Percentiles rank a stretch among this genome's conserved stretches.
Conservation (phyloP, 768 basidiomycete species). For the Podaxis sp. region DNA sequence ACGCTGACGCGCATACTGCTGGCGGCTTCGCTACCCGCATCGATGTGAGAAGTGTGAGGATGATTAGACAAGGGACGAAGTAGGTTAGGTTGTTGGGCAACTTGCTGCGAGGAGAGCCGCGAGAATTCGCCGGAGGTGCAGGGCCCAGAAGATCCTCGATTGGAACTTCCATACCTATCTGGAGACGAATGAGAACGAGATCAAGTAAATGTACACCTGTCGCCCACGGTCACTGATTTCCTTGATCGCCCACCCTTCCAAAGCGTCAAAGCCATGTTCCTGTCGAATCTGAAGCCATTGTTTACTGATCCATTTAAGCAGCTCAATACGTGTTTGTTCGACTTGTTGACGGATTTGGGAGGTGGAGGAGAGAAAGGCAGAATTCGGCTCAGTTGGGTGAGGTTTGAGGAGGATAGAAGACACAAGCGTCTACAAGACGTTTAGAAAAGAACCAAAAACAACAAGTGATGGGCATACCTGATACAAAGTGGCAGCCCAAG, state of each 20-base stretch:
- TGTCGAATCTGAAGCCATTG: conserved; percentile 77
- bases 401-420: conserved; percentile 70
- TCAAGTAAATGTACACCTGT: not conserved
- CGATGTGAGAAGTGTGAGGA: conserved; percentile 33
- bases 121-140: conserved; percentile 22
- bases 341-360: conserved; percentile 72
- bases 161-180: conserved; percentile 85
- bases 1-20: conserved; percentile 48
- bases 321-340: conserved; percentile 66
- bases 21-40: conserved; percentile 41
- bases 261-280: conserved; percentile 73
- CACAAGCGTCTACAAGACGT: conserved; percentile 57
- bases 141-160: conserved; percentile 69
- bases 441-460: not conserved
- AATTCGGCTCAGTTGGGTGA: conserved; percentile 54
- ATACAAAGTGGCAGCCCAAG: conserved; percentile 69
- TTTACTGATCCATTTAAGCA: conserved; percentile 73
- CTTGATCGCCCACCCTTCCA: conserved; percentile 88
- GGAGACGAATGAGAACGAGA: not conserved
- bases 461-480: conserved; percentile 48
- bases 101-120: conserved; percentile 16
- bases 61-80: conserved; percentile 31
- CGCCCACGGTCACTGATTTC: conserved; percentile 81
- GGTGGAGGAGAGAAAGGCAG: conserved; percentile 66
- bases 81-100: conserved; percentile 15